Percentiles rank a stretch among this genome's conserved stretches.
Conservation (phyloP, 2,329 filamentous ascomycete species). For the Xylariaceae sp. region DNA sequence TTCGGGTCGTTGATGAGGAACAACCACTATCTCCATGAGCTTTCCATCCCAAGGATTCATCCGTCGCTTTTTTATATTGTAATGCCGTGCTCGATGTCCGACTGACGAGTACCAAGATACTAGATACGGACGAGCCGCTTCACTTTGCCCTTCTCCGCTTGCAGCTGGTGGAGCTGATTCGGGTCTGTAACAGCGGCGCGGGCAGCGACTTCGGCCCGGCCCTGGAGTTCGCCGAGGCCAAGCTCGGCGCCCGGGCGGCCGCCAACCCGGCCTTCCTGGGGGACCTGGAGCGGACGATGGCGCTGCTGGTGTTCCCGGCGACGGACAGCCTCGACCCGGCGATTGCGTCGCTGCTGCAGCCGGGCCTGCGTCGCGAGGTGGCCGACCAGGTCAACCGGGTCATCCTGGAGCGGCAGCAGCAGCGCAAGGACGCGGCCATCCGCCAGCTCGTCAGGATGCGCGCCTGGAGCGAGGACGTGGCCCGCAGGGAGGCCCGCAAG, state of each 20-base stretch:
- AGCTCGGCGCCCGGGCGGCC: constrained; percentile 80
- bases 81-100: no score
- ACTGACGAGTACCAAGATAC: constrained; percentile 51
- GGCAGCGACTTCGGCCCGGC: constrained; percentile 70
- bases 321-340: constrained; percentile 67
- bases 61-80: neutral
- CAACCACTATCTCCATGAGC: constrained; percentile 68
- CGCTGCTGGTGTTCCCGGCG: constrained; percentile 79
- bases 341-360: constrained; percentile 68
- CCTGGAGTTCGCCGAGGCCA: constrained; percentile 76
- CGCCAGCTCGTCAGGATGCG: constrained; percentile 73
- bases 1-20: constrained; percentile 86
- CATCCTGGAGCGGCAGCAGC: constrained; percentile 66
- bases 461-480: constrained; percentile 72
- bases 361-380: constrained; percentile 72
- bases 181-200: constrained; percentile 57
- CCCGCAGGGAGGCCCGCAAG: constrained; percentile 33
- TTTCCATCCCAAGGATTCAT: constrained; percentile 7
- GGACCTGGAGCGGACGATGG: constrained; percentile 88
- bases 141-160: constrained; percentile 87
- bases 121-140: constrained; percentile 73
- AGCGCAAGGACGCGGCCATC: constrained; percentile 72
- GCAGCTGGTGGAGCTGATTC: constrained; percentile 90
- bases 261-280: constrained; percentile 74
- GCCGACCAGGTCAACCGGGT: constrained; percentile 85